Percentiles rank a stretch among this genome's conserved stretches.
Evolutionary conservation across 768 basidiomycete species (phyloP).

Genomic region (Cystobasidiopsis lactophilus): DNA sequence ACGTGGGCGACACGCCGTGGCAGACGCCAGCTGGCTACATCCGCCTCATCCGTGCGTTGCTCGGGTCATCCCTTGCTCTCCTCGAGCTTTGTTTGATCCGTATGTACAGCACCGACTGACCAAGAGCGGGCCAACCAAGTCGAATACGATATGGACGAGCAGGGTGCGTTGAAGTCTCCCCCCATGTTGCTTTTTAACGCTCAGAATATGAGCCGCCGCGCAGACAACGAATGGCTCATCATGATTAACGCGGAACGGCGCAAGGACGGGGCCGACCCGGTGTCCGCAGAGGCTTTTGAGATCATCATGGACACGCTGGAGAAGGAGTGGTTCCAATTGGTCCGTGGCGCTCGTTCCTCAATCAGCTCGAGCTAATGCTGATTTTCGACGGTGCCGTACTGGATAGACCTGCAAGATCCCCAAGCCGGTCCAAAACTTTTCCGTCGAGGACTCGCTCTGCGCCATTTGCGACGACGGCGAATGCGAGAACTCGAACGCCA

Average conservation of each 20-base stretch:
- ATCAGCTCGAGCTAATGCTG: not conserved
- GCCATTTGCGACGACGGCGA: conserved; percentile 96
- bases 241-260: conserved; percentile 50
- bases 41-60: too few relatives aligned
- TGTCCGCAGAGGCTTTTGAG: conserved; percentile 74
- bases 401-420: conserved; percentile 42
- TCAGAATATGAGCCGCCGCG: not conserved
- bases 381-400: too few relatives aligned
- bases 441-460: conserved; percentile 87
- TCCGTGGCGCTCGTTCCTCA: conserved; percentile 23
- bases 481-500: conserved; percentile 94
- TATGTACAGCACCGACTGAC: conserved; percentile 78
- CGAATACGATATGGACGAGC: conserved; percentile 99
- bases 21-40: too few relatives aligned
- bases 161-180: conserved; percentile 40
- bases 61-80: too few relatives aligned
- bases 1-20: too few relatives aligned
- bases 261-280: conserved; percentile 44
- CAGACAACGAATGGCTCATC: conserved; percentile 91
- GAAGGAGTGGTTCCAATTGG: conserved; percentile 97
- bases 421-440: conserved; percentile 62
- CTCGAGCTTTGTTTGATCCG: too few relatives aligned
- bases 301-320: conserved; percentile 92
- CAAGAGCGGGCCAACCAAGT: conserved; percentile 76
- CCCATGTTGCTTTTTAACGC: not conserved